Conservation (phyloP, 192 early-diverging fungal species). For the Paraglomus occultum region DNA sequence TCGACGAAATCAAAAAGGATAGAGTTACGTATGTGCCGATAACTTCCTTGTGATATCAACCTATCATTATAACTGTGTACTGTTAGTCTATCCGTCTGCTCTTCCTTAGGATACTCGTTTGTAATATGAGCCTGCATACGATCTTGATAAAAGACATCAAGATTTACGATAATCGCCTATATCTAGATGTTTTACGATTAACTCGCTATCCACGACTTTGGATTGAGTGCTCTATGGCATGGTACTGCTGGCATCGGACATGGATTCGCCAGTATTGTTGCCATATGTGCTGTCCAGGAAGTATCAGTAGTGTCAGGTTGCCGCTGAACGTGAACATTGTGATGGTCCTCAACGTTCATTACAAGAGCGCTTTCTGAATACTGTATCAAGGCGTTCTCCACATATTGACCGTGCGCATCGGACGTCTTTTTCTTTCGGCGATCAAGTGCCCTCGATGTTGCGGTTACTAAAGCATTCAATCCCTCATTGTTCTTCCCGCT, state of each 20-base stretch:
- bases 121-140: too few species aligned
- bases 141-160: slow-evolving; percentile 8
- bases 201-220: too few species aligned
- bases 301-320: background rate
- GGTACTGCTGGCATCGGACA: background rate
- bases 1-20: slow-evolving; percentile 6
- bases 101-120: slow-evolving; percentile 1
- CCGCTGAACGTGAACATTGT: background rate
- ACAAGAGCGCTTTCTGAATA: background rate
- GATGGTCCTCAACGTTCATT: slow-evolving; percentile 9
- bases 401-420: background rate
- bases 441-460: background rate
- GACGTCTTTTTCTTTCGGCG: background rate
- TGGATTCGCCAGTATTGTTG: background rate
- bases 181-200: too few species aligned
- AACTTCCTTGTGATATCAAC: background rate
- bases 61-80: slow-evolving; percentile 17
- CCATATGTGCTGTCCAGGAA: background rate
- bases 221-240: too few species aligned
- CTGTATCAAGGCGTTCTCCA: too few species aligned
- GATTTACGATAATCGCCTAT: too few species aligned
- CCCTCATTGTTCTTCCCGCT: background rate
- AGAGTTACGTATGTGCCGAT: slow-evolving; percentile 2
- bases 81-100: slow-evolving; percentile 2
- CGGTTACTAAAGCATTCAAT: background rate